Percentiles rank a stretch among this genome's conserved stretches.
phyloP scores from a whole-genome alignment of 208 protist genomes.

The Lotmaria passim region DNA sequence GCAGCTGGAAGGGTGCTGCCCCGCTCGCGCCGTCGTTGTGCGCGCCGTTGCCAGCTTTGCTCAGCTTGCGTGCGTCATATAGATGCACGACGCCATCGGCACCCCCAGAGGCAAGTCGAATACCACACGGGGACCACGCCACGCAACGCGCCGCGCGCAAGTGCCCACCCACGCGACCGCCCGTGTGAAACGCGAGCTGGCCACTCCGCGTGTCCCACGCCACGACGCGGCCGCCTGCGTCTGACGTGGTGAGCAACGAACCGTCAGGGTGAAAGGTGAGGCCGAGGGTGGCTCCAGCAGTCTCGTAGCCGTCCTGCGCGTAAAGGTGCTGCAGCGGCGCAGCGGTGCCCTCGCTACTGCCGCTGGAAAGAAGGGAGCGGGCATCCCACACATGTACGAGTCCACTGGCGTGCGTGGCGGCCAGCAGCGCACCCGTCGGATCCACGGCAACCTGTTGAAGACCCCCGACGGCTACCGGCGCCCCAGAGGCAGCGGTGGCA shows the following conservation, averaged over 20 bases:
- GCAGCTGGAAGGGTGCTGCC: constrained; percentile 50
- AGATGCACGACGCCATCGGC: constrained; percentile 75
- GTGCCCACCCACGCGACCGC: constrained; percentile 61
- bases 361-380: constrained; percentile 19
- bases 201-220: constrained; percentile 81
- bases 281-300: constrained; percentile 40
- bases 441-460: constrained; percentile 65
- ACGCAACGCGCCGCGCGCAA: constrained; percentile 63
- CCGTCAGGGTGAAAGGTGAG: constrained; percentile 84
- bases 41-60: constrained; percentile 5
- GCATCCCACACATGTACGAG: constrained; percentile 72
- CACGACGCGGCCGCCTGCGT: constrained; percentile 71
- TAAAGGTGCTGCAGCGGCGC: constrained; percentile 34
- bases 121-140: constrained; percentile 81
- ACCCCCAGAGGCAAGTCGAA: constrained; percentile 76
- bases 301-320: constrained; percentile 76
- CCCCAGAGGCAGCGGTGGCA: background rate
- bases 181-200: constrained; percentile 56
- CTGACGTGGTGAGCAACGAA: constrained; percentile 66
- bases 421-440: constrained; percentile 65
- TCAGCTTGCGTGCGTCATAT: constrained; percentile 79
- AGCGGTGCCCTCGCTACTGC: background rate
- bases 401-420: constrained; percentile 59
- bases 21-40: constrained; percentile 20
- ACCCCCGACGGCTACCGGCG: background rate